Evolutionary conservation across 1,284 basidiomycete species (phyloP).

Genomic region (Naganishia sp.): DNA sequence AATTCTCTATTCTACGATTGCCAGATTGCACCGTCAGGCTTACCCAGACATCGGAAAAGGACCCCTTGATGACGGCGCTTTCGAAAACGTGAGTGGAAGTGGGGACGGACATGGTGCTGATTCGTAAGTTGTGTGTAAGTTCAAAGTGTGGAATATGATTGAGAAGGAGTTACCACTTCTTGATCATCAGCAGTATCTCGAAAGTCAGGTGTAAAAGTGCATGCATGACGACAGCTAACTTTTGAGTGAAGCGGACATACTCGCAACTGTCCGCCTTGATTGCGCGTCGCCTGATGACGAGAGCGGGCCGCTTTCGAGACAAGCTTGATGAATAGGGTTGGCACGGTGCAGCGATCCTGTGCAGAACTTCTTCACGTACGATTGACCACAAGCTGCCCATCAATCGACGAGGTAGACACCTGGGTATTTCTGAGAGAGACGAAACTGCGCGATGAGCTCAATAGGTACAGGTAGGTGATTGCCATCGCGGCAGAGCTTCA

Average conservation of each 20-base stretch:
- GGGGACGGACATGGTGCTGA: slow-evolving; percentile 33
- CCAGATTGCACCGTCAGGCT: neutral
- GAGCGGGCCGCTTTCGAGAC: neutral
- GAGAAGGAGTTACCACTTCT: neutral
- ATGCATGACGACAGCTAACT: neutral
- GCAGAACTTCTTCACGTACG: neutral
- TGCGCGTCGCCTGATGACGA: slow-evolving; percentile 26
- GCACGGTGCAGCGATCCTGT: neutral
- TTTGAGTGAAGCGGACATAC: neutral
- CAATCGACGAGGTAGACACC: too few relatives aligned
- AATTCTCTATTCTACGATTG: neutral
- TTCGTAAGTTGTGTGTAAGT: neutral
- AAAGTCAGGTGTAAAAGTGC: neutral
- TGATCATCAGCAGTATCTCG: neutral
- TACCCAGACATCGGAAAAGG: slow-evolving; percentile 21
- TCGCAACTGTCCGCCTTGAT: slow-evolving; percentile 4
- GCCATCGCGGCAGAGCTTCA: neutral
- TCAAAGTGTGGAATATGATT: neutral
- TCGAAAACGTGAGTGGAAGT: slow-evolving; percentile 42
- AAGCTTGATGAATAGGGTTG: neutral
- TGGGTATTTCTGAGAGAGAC: too few relatives aligned
- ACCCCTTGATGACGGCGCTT: slow-evolving; percentile 40
- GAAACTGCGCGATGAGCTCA: slow-evolving; percentile 25
- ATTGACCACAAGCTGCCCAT: neutral
- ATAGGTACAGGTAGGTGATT: slow-evolving; percentile 28